A percentile compares a stretch with the other conserved stretches of the same genome.
These are phyloP conservation scores for Postia placenta DNA, from an alignment of 768 basidiomycete species.

Conservation along the genomic window DNA sequence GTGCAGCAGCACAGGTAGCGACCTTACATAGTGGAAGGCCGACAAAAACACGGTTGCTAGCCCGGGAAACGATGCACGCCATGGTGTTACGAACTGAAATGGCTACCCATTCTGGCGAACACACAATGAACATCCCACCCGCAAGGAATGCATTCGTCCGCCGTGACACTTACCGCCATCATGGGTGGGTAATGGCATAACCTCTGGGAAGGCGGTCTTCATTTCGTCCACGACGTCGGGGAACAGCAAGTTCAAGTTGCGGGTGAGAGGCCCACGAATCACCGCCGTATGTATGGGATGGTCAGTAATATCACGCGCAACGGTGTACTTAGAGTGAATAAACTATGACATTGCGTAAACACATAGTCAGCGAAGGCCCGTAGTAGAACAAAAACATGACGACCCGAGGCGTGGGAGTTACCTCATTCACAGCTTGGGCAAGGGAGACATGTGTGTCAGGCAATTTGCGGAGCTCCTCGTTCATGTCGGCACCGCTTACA, in stretches of 20 bases:
- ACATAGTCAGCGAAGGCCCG: not conserved
- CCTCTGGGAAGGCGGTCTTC: too few species aligned
- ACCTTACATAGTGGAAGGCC: conserved; percentile 41
- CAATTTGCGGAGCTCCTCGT: conserved; percentile 47
- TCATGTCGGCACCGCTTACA: conserved; percentile 32
- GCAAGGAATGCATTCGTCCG: too few species aligned
- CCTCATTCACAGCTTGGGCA: conserved; percentile 32
- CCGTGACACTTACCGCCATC: not conserved
- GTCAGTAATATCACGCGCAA: conserved; percentile 18
- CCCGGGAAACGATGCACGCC: conserved; percentile 30
- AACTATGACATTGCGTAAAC: conserved; percentile 8
- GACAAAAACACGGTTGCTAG: conserved; percentile 40
- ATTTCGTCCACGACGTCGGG: too few species aligned
- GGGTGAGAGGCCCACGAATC: not conserved
- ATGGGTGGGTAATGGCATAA: too few species aligned
- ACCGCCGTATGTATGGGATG: not conserved
- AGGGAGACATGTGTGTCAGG: conserved; percentile 41
- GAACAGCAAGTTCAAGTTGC: not conserved
- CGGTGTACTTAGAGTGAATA: conserved; percentile 27
- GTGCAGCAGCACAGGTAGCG: too few species aligned
- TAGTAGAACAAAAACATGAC: not conserved
- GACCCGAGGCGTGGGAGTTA: conserved; percentile 14
- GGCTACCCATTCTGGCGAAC: conserved; percentile 16
- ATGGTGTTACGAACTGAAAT: not conserved
- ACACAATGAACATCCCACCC: not conserved